Conservation (phyloP, 164 flowering plant species). For the Liquidambar formosana region DNA sequence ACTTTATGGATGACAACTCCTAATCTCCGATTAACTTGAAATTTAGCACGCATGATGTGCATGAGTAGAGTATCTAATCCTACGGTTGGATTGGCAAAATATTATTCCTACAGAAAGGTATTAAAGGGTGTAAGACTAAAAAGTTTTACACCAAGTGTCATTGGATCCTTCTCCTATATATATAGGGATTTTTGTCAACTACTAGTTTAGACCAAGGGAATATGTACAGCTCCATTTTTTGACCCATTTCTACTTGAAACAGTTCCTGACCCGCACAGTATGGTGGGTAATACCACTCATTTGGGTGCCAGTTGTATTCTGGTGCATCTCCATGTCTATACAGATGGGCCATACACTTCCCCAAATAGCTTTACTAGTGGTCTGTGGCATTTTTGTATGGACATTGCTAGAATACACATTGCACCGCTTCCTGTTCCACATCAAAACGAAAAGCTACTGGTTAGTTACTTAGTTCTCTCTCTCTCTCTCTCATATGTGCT, state of each 20-base stretch:
- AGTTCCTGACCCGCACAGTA: constrained; percentile 73
- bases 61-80: too few species aligned
- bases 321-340: constrained; percentile 44
- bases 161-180: too few species aligned
- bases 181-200: too few species aligned
- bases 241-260: constrained; percentile 19
- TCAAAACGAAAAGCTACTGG: constrained; percentile 85
- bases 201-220: too few species aligned
- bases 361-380: constrained; percentile 42
- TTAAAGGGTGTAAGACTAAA: too few species aligned
- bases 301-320: constrained; percentile 82
- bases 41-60: too few species aligned
- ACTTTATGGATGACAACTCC: too few species aligned
- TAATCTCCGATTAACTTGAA: too few species aligned
- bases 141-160: too few species aligned
- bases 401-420: constrained; percentile 74
- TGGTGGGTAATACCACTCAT: constrained; percentile 84
- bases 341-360: constrained; percentile 54
- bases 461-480: constrained; percentile 23
- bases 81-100: too few species aligned
- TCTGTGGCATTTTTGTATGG: constrained; percentile 76
- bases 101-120: too few species aligned
- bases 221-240: neutral
- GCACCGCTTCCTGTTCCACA: constrained; percentile 94
- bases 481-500: constrained; percentile 8